Base-by-base conservation (phyloP, 352 stramenopile genomes). In the Bremia lactucae region DNA sequence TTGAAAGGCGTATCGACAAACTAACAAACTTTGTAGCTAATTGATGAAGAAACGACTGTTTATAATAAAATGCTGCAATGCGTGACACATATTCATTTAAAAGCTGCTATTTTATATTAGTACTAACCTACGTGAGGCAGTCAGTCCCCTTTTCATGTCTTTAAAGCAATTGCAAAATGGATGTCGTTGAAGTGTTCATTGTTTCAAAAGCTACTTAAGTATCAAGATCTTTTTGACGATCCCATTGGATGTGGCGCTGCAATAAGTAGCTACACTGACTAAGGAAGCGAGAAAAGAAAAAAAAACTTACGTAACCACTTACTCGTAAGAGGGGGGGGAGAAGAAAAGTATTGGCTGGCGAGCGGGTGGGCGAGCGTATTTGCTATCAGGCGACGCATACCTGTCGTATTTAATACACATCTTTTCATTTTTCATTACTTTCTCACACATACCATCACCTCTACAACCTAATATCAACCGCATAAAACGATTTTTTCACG, bases 281-380 rank as follows among this genome's bases (percentile, higher is more conserved):
- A 28, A 33, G 26, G 28, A 60, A 55, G 29, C 26, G 14, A 55
- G n/a, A n/a, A n/a, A n/a, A n/a, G n/a, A 41, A 36, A 60, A 50
- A 15, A 16, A 35, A 46, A 56, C 35, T 39, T n/a, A 45, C 48
- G 47, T 44, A 65, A 62, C 40, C 34, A 61, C 35, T 56, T 29
- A n/a, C n/a, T n/a, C n/a, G n/a, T n/a, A n/a, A n/a, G 36, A 8
- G 36, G 29, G 22, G 42, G 42, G 54, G 34, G 54, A 55, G 50
- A 55, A 59, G 50, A 58, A 58, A 65, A 65, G 51, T n/a, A 65
- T 65, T 65, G 55, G 51, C 55, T 65, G 56, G 56, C 45, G 56
- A 51, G 38, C 46, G 51, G 42, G 21, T 50, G 51, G 39, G 51
- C 54, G 55, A 53, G 45, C 20, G 31, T 23, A 37, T 9, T 21